Base-by-base conservation (phyloP, 2,329 filamentous ascomycete genomes). In the Bipolaris sorokiniana region DNA sequence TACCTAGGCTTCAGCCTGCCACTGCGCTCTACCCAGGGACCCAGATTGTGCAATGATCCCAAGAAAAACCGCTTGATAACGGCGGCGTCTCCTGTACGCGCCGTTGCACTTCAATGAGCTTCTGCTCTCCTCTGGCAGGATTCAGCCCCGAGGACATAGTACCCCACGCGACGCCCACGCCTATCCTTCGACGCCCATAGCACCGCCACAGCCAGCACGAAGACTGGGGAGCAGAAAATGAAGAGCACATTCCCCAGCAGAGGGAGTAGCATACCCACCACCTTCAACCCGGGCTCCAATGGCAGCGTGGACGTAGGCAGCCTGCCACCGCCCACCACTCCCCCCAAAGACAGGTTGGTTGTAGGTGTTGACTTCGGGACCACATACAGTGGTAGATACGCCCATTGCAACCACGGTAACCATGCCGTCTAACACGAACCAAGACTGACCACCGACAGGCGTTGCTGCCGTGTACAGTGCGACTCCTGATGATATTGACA, bases 291-390 rank as follows among this genome's bases (percentile, higher is more conserved):
- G 26, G 61, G 57, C 49, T 46, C 63, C 49, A 75, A 70, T 61
- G 62, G 66, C 31, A 68, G 61, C 53, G 52, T 66, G 37, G 60
- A 51, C 20, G 42, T 57, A 38, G 49, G 41, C 48, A 62, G 51
- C 48, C 47, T 59, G 13, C 40, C 62, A 7, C 63, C 59, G 47
- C 20, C 59, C 36, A 61, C 28, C 49, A 52, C 63, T n/a, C 59
- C 63, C 13, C 56, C 63, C n/a, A 67, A 71, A 48, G 89, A 91
- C 70, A 82, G 88, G 52, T 77, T 92, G 64, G 90, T 92, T 65
- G 89, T 93, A 33, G 90, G 90, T 7, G 86, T 93, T 7, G 90
- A 93, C 73, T 93, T 93, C 78, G 90, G 90, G 13, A 93, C 90
- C n/a, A 93, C 90, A 1, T 93, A 91, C 71, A 91, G 88, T 41